phyloP scores from a whole-genome alignment of 768 basidiomycete genomes.

The Coprinopsis cinerea region DNA sequence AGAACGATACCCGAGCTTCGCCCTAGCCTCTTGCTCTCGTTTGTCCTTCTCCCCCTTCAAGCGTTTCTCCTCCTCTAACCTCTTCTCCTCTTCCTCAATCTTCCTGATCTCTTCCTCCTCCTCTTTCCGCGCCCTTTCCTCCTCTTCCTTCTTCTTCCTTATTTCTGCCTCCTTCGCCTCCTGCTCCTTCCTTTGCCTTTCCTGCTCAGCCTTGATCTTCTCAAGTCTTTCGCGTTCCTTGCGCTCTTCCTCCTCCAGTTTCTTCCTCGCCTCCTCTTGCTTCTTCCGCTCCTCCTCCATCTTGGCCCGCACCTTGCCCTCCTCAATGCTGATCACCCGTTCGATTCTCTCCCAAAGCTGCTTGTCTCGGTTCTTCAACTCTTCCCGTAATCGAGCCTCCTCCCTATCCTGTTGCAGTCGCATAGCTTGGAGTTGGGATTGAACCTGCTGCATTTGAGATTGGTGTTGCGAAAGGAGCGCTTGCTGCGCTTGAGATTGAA shows the following conservation, averaged over 20 bases:
- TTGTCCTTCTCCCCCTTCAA: slow-evolving; percentile 25
- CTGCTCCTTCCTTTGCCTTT: slow-evolving; percentile 33
- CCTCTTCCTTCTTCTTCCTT: slow-evolving; percentile 27
- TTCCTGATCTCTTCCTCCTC: slow-evolving; percentile 34
- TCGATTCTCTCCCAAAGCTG: slow-evolving; percentile 56
- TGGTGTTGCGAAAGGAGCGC: slow-evolving; percentile 35
- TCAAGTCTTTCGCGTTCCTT: slow-evolving; percentile 43
- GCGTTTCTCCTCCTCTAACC: slow-evolving; percentile 23
- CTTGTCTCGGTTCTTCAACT: slow-evolving; percentile 50
- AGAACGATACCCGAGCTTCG: slow-evolving; percentile 42
- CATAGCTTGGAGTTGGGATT: slow-evolving; percentile 36
- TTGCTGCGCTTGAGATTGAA: slow-evolving; percentile 13
- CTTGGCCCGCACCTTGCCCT: slow-evolving; percentile 47
- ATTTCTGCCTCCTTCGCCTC: slow-evolving; percentile 33
- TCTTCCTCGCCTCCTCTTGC: slow-evolving; percentile 40
- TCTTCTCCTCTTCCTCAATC: slow-evolving; percentile 24
- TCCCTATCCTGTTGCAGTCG: slow-evolving; percentile 39
- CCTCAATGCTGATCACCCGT: slow-evolving; percentile 53
- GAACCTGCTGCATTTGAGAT: slow-evolving; percentile 49
- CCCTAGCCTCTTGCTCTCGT: slow-evolving; percentile 17
- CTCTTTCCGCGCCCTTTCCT: slow-evolving; percentile 27
- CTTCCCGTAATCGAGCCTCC: slow-evolving; percentile 36
- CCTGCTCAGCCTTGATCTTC: slow-evolving; percentile 39
- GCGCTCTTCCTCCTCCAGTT: slow-evolving; percentile 31
- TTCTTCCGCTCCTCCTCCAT: slow-evolving; percentile 54